Evolutionary conservation across 257 asterid genomes (phyloP).

Genomic region (Agastache rugosa): DNA sequence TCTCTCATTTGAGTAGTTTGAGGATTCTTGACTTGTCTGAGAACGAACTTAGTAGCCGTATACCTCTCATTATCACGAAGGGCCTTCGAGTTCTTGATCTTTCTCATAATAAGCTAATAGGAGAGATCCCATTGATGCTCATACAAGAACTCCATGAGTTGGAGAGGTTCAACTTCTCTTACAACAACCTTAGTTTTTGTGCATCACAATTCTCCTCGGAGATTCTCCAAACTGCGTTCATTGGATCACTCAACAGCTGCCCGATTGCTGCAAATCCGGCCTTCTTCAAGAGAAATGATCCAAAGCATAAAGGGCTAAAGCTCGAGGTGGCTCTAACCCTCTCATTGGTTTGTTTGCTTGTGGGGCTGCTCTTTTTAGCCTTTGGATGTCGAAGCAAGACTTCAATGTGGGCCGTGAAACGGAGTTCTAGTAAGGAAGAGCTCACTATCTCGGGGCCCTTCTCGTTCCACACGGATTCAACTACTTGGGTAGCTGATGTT

Average conservation of each 20-base stretch:
- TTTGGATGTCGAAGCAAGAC: constrained; percentile 73
- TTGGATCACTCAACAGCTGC: constrained; percentile 74
- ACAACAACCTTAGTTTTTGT: constrained; percentile 79
- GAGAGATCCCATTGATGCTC: constrained; percentile 70
- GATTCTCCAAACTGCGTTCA: constrained; percentile 54
- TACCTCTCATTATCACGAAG: constrained; percentile 54
- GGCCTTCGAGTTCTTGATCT: constrained; percentile 70
- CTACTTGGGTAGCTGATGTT: constrained; percentile 89
- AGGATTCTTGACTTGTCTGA: constrained; percentile 70
- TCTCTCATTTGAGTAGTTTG: constrained; percentile 65
- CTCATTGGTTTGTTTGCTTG: constrained; percentile 68
- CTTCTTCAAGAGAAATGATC: constrained; percentile 51
- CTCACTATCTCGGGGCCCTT: constrained; percentile 75
- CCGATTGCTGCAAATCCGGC: constrained; percentile 88
- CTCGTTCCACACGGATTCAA: constrained; percentile 76
- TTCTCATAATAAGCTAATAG: constrained; percentile 75
- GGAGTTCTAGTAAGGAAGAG: constrained; percentile 59
- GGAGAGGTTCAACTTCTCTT: constrained; percentile 79
- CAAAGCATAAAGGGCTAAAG: constrained; percentile 63
- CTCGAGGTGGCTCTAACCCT: constrained; percentile 72
- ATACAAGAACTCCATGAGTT: constrained; percentile 59
- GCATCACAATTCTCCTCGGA: constrained; percentile 51
- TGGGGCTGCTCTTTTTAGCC: constrained; percentile 76
- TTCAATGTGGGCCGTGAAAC: constrained; percentile 61
- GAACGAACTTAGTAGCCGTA: constrained; percentile 56